A percentile compares a stretch with the other conserved stretches of the same genome.
Conservation (phyloP, 805 yeast genomes). For the Wickerhamomyces chambardii region DNA sequence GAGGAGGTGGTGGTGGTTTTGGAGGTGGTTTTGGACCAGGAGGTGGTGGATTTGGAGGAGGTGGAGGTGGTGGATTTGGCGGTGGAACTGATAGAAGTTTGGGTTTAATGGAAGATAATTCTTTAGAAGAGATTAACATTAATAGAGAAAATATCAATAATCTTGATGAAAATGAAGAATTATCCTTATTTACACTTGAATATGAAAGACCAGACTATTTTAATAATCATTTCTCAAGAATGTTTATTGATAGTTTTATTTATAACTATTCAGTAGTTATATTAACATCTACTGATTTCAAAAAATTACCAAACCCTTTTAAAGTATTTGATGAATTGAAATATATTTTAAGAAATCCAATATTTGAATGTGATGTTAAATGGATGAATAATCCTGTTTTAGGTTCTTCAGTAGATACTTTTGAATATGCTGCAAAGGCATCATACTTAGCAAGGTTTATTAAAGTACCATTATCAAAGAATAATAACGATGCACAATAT, state of each 20-base stretch:
- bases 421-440: constrained; percentile 25
- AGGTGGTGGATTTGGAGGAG: no score
- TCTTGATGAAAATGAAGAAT: not conserved
- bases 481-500: no score
- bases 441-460: constrained; percentile 19
- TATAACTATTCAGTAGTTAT: constrained; percentile 31
- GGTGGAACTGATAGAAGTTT: no score
- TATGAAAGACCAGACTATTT: not conserved
- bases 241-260: constrained; percentile 34
- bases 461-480: not conserved
- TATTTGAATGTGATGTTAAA: constrained; percentile 22
- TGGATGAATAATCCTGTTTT: constrained; percentile 35
- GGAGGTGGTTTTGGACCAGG: no score
- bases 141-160: no score
- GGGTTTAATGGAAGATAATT: not conserved
- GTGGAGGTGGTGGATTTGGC: no score
- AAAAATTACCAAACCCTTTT: constrained; percentile 33
- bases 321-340: constrained; percentile 24
- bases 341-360: constrained; percentile 22
- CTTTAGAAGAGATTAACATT: not conserved
- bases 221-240: constrained; percentile 17
- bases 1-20: no score
- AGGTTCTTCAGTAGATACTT: constrained; percentile 27
- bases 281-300: constrained; percentile 23
- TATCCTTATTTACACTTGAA: constrained; percentile 1